phyloP scores from a whole-genome alignment of 2,329 filamentous ascomycete species.

The Rhexocercosporidium sp. region DNA sequence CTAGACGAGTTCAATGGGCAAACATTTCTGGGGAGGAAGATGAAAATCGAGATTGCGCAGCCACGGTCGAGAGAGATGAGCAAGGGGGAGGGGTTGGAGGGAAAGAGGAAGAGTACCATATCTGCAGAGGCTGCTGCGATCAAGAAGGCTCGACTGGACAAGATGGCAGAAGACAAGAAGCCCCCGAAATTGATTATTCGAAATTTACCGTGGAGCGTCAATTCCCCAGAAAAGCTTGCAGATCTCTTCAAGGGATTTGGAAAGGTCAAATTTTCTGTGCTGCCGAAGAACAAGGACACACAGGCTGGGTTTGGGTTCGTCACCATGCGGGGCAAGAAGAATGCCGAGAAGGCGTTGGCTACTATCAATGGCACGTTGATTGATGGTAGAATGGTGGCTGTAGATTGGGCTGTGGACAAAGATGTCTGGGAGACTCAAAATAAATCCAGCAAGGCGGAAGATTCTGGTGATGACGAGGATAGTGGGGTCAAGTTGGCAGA shows the following conservation, averaged over 20 bases:
- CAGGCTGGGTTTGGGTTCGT: conserved; percentile 93
- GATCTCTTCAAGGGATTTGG: conserved; percentile 85
- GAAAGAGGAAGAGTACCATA: conserved; percentile 42
- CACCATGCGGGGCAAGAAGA: conserved; percentile 83
- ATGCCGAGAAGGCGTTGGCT: conserved; percentile 87
- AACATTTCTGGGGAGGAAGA: conserved; percentile 77
- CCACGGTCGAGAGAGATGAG: conserved; percentile 74
- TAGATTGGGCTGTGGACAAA: conserved; percentile 97
- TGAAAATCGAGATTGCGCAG: conserved; percentile 88
- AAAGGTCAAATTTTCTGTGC: conserved; percentile 84
- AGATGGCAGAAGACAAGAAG: conserved; percentile 63
- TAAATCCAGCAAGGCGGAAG: conserved; percentile 46
- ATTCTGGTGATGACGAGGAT: conserved; percentile 43
- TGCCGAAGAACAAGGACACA: conserved; percentile 74
- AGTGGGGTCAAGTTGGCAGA: conserved; percentile 39
- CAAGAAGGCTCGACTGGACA: conserved; percentile 62
- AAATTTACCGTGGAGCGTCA: conserved; percentile 96
- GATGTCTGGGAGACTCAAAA: conserved; percentile 77
- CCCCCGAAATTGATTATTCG: conserved; percentile 84
- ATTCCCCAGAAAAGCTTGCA: conserved; percentile 79
- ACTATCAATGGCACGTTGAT: conserved; percentile 88
- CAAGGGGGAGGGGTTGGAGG: conserved; percentile 49
- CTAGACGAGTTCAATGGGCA: conserved; percentile 81
- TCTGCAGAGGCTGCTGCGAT: conserved; percentile 46
- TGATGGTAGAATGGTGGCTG: conserved; percentile 85